phyloP scores from a whole-genome alignment of 1,284 basidiomycete genomes.

The Sporisorium graminicola region DNA sequence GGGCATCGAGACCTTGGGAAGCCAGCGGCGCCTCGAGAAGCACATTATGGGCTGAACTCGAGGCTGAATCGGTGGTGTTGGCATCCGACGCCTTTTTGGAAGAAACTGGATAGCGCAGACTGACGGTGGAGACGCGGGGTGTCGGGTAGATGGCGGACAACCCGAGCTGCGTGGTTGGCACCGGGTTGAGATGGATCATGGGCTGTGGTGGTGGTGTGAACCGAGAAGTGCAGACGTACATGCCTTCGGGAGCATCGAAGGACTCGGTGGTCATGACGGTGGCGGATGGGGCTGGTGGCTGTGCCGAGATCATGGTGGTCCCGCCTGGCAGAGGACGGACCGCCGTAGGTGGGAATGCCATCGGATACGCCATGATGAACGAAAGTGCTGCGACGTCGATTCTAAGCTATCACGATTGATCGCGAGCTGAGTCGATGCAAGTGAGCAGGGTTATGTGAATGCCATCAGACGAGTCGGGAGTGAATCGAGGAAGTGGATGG shows the following conservation, averaged over 20 bases:
- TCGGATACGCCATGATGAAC: conserved; percentile 35
- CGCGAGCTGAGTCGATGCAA: not conserved
- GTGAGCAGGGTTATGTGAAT: not conserved
- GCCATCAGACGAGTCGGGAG: not conserved
- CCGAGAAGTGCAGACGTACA: conserved; percentile 52
- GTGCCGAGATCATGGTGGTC: conserved; percentile 31
- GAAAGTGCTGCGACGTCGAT: not conserved
- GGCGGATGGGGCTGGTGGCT: conserved; percentile 19
- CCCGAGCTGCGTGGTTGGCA: conserved; percentile 32
- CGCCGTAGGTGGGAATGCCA: conserved; percentile 26
- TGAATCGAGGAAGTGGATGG: not conserved
- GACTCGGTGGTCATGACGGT: conserved; percentile 49
- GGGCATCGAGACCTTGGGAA: conserved; percentile 62
- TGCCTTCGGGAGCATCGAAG: conserved; percentile 58
- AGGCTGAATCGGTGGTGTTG: conserved; percentile 3
- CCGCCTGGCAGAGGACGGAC: conserved; percentile 38
- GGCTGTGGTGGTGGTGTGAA: conserved; percentile 43
- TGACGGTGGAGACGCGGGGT: conserved; percentile 47
- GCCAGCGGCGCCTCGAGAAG: conserved; percentile 50
- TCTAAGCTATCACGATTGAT: not conserved
- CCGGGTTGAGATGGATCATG: conserved; percentile 46
- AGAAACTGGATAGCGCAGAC: conserved; percentile 29
- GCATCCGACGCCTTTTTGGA: conserved; percentile 33
- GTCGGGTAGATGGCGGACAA: conserved; percentile 42
- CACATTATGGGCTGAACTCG: conserved; percentile 21